phyloP scores from a whole-genome alignment of 768 basidiomycete species.

The Naganishia antarctica region DNA sequence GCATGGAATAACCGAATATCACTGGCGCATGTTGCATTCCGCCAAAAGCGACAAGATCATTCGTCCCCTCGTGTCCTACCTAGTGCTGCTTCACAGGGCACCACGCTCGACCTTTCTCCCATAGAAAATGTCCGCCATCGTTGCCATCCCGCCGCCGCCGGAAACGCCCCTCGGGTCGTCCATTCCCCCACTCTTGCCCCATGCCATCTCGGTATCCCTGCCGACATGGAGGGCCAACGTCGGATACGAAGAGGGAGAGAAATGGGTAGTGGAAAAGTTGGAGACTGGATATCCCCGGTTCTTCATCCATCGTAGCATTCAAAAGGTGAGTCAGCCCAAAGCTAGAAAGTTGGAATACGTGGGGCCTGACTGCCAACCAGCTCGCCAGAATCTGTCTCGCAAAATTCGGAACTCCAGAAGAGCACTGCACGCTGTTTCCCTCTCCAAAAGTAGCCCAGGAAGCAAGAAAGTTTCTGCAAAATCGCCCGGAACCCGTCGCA shows the following conservation, averaged over 20 bases:
- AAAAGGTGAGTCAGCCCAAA: constrained; percentile 59
- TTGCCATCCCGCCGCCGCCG: constrained; percentile 29
- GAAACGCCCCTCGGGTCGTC: constrained; percentile 41
- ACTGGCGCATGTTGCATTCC: not conserved
- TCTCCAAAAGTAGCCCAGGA: constrained; percentile 66
- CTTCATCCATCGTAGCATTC: constrained; percentile 80
- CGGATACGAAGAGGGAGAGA: constrained; percentile 83
- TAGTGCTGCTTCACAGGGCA: too few relatives aligned
- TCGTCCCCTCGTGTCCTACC: not conserved
- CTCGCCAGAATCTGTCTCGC: constrained; percentile 70
- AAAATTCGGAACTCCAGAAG: constrained; percentile 68
- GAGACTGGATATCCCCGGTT: constrained; percentile 89
- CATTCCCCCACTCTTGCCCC: constrained; percentile 54
- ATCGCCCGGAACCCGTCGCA: constrained; percentile 54
- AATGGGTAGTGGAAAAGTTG: constrained; percentile 72
- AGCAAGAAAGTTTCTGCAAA: constrained; percentile 65
- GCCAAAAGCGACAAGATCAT: not conserved
- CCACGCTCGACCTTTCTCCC: not conserved
- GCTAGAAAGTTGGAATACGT: not conserved
- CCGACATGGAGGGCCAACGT: constrained; percentile 89
- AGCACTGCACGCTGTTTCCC: constrained; percentile 74
- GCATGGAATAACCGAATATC: not conserved
- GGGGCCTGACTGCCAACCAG: constrained; percentile 51
- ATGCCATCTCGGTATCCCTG: constrained; percentile 91
- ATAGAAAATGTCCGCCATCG: not conserved